A percentile compares a stretch with the other conserved stretches of the same genome.
Conservation (phyloP, 2,329 filamentous ascomycete genomes). For the Cladosporium sp. region DNA sequence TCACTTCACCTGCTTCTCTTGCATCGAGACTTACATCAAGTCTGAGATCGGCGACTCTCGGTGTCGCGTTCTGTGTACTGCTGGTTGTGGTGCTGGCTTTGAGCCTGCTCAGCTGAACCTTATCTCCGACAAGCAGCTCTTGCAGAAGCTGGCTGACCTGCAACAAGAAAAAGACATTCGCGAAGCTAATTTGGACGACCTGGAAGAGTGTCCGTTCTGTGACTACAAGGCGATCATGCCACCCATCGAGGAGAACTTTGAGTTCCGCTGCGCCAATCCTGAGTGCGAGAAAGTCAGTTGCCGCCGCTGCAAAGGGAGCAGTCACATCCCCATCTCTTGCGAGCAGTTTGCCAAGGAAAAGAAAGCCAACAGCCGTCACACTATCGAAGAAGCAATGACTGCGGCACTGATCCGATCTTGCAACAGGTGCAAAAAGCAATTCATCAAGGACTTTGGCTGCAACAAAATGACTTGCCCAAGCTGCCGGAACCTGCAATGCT, state of each 20-base stretch:
- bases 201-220: conserved; percentile 79
- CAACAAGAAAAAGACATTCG: conserved; percentile 70
- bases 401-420: conserved; percentile 74
- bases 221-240: conserved; percentile 74
- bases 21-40: conserved; percentile 66
- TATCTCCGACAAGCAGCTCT: conserved; percentile 60
- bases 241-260: conserved; percentile 65
- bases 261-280: conserved; percentile 70
- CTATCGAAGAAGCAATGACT: conserved; percentile 83
- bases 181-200: conserved; percentile 68
- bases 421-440: conserved; percentile 70
- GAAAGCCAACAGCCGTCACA: conserved; percentile 61
- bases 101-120: conserved; percentile 53
- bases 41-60: conserved; percentile 68
- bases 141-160: conserved; percentile 65
- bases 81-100: conserved; percentile 66
- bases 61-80: conserved; percentile 66
- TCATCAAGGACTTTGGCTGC: conserved; percentile 77
- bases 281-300: conserved; percentile 59
- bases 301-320: conserved; percentile 63
- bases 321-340: conserved; percentile 73
- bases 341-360: conserved; percentile 63
- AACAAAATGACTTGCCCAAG: conserved; percentile 78
- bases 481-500: conserved; percentile 60
- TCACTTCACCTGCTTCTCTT: conserved; percentile 71